Base-by-base conservation (phyloP, 2,329 filamentous ascomycete genomes). In the Epichloe baconii region DNA sequence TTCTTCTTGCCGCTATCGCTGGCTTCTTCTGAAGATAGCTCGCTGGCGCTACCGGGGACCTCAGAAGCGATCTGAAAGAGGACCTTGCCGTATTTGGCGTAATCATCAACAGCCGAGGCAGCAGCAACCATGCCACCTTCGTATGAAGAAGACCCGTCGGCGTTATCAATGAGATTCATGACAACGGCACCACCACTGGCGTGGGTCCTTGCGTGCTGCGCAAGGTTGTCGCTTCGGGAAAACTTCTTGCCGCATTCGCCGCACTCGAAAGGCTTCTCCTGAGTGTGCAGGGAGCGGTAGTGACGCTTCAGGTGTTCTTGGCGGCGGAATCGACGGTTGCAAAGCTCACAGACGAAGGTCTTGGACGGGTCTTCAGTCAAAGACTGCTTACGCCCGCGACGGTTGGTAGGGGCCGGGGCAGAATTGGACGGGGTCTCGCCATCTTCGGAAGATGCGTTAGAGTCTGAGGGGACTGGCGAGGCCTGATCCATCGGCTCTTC, bases 241-340 rank as follows among this genome's bases (percentile, higher is more conserved):
- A 97, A 98, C 76, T 95, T 96, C 85, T 98, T 98, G 61, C 93
- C 91, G 64, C 93, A 98, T 73, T 98, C 91, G 58, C 83, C 80
- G 77, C 93, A 98, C 73, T 95, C 88, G 63, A 97, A 98, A 5
- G 93, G 93, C 82, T 97, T 98, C 67, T 97, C 93, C 65, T 95
- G 85, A 1, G 93, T 98, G 77, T 98, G 93, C 46, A 98, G 88
- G 53, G 93, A 97, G 60, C 93, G 85, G 77, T 95, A 95, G 76
- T 98, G 93, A 56, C 93, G 87, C 82, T 98, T 98, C 54, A 98
- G 81, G 65, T 98, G 93, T 70, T 98, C 93, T 71, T 98, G 93
- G 56, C 93, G 88, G 56, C 93, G 86, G 85, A 98, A 98, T 55
- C 93, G 88, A 57, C 93, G 89, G 63, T 88, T 91, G 83, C 93